Percentiles rank a stretch among this genome's conserved stretches.
phyloP scores from a whole-genome alignment of 305 asterid species.

The Solanum hybrid region DNA sequence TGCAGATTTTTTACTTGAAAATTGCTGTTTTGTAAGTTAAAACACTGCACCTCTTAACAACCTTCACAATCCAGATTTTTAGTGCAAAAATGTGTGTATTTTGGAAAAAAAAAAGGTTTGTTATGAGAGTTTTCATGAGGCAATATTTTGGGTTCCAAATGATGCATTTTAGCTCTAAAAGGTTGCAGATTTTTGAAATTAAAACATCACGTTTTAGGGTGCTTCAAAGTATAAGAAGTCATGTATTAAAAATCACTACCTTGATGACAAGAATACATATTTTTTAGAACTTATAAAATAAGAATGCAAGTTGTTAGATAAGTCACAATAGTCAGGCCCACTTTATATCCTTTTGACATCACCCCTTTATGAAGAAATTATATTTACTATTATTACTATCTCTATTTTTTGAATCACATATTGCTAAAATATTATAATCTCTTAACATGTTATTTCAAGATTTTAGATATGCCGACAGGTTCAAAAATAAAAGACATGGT shows the following conservation, averaged over 20 bases:
- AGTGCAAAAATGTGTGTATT: no score
- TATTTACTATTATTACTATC: background rate
- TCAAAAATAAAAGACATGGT: background rate
- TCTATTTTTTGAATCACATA: background rate
- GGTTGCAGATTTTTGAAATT: background rate
- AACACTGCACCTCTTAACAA: no score
- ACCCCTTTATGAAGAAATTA: background rate
- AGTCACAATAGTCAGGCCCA: no score
- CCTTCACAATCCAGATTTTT: no score
- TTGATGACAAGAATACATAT: background rate
- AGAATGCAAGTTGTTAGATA: no score
- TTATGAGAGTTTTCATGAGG: no score
- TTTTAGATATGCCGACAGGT: background rate
- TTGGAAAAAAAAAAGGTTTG: no score
- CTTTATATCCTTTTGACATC: no score
- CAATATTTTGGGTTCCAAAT: no score
- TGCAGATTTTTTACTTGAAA: no score
- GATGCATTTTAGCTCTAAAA: background rate
- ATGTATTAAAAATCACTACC: background rate
- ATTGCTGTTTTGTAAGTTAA: no score
- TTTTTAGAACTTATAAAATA: no score
- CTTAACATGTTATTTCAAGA: background rate
- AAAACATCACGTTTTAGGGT: background rate
- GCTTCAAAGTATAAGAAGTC: background rate
- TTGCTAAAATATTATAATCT: background rate